These are phyloP conservation scores for Coniochaeta sp. DNA, from an alignment of 2,329 filamentous ascomycete species.

Conservation along the genomic window DNA sequence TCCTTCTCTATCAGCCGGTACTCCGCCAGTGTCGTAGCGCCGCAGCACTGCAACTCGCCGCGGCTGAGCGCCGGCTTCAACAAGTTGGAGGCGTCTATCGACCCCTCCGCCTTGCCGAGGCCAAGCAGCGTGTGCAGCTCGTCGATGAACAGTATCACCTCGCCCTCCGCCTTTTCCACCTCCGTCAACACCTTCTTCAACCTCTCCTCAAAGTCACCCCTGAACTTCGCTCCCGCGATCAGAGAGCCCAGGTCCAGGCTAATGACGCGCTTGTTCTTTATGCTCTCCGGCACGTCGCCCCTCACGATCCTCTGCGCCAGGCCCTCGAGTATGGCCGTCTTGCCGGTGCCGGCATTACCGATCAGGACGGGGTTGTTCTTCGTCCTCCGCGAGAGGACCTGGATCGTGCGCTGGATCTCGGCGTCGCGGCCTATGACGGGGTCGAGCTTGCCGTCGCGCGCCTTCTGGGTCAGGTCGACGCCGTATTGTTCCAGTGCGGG, in stretches of 20 bases:
- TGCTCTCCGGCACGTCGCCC: constrained; percentile 90
- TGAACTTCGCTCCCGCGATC: constrained; percentile 91
- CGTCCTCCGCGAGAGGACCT: constrained; percentile 83
- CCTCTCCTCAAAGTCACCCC: constrained; percentile 93
- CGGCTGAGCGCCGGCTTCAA: constrained; percentile 89
- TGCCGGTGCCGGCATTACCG: constrained; percentile 83
- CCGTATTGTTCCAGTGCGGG: constrained; percentile 86
- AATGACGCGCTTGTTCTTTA: constrained; percentile 90
- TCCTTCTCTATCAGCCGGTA: constrained; percentile 95
- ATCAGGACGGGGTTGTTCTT: constrained; percentile 98
- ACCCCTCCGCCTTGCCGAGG: constrained; percentile 89
- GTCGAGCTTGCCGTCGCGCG: constrained; percentile 84
- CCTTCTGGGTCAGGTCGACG: constrained; percentile 78
- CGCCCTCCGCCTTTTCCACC: constrained; percentile 80
- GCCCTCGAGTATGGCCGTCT: constrained; percentile 89
- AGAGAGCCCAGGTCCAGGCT: constrained; percentile 83
- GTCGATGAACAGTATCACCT: constrained; percentile 91
- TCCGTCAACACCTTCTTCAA: constrained; percentile 87
- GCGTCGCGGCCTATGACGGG: constrained; percentile 89
- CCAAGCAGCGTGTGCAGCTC: constrained; percentile 89
- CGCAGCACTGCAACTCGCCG: constrained; percentile 90
- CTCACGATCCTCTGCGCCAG: constrained; percentile 83
- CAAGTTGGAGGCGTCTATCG: constrained; percentile 91
- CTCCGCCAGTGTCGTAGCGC: constrained; percentile 87
- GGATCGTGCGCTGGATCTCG: constrained; percentile 91